Base-by-base conservation (phyloP, 83 land plant genomes). In the Picea mariana region DNA sequence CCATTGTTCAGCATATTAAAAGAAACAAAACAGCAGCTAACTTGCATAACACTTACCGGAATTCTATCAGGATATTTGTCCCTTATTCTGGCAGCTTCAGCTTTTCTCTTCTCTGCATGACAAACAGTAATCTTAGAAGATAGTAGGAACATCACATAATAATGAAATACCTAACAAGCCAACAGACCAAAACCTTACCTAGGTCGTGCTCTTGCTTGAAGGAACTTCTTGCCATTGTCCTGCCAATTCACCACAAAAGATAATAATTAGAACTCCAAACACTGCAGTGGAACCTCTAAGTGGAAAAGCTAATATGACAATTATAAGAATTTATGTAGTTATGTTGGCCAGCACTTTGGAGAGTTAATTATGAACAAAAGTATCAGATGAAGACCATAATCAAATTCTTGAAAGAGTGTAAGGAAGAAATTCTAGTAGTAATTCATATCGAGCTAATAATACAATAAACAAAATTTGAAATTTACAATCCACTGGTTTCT, bases 61-160 rank as follows among this genome's bases (percentile, higher is more conserved):
- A 89, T 83, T 84, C 90, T 89, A 69, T 89, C 90, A 15, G 89
- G 89, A 75, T 89, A 89, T 79, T 86, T 89, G 67, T 86, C 90
- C 81, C 89, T 83, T 65, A 89, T 89, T 27, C 88, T 84, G 31
- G 86, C 75, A 82, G 90, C 80, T 76, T 89, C 90, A 27, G 90
- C 86, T 63, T 84, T 85, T 47, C 90, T 86, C 82, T 62, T 89
- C 78, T 87, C 90, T 89, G 89, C 27, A 75, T 26, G 21, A 59
- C 8, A 17, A 20, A 61, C 3, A 78, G 13, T 59, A 78, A 16
- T 24, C 23, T 78, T 59, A 78, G 42, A 78, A 58, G 5, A 61
- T 58, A 15, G 64, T 15, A 15, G 18, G 40, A 20, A 58, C 47
- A 58, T 9, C 62, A 24, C 5, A 13, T 6, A 58, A 58, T 5